These are phyloP conservation scores for Lipomyces yamadae DNA, from an alignment of 805 yeast species.

Conservation along the genomic window DNA sequence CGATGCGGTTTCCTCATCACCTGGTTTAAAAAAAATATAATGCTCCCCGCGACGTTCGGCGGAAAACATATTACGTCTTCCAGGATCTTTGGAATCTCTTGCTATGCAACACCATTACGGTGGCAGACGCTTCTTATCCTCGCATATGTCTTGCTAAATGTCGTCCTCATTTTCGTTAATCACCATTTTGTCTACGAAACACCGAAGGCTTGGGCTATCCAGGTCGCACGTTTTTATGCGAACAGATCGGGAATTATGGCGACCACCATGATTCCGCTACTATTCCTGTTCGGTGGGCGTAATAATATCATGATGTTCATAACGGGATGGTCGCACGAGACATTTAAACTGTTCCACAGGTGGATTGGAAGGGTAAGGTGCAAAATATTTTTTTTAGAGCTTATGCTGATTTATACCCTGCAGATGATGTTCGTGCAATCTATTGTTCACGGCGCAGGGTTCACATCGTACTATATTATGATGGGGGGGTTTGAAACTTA, in stretches of 20 bases:
- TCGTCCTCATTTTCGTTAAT: not conserved
- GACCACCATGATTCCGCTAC: slow-evolving; percentile 52
- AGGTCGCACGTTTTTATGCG: slow-evolving; percentile 16
- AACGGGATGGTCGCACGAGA: slow-evolving; percentile 66
- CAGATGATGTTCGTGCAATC: slow-evolving; percentile 16
- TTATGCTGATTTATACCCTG: not conserved
- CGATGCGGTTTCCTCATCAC: not conserved
- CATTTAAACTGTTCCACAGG: slow-evolving; percentile 68
- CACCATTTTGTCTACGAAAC: not conserved
- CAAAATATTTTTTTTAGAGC: no score
- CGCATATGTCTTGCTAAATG: not conserved
- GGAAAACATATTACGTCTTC: not conserved
- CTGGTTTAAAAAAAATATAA: not conserved
- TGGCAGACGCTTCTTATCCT: slow-evolving; percentile 2
- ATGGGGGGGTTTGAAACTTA: slow-evolving; percentile 46
- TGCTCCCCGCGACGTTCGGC: not conserved
- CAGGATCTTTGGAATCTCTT: not conserved
- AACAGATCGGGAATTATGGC: slow-evolving; percentile 41
- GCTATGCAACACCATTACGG: not conserved
- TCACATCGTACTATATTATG: slow-evolving; percentile 52
- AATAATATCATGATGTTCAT: slow-evolving; percentile 68
- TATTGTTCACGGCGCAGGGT: slow-evolving; percentile 61
- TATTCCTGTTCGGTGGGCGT: slow-evolving; percentile 70
- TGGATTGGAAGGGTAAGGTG: slow-evolving; percentile 50
- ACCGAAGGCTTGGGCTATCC: slow-evolving; percentile 2